These are phyloP conservation scores for Cymbopogon flexuosus DNA, from an alignment of 202 grass and related monocot genomes.

Conservation along the genomic window DNA sequence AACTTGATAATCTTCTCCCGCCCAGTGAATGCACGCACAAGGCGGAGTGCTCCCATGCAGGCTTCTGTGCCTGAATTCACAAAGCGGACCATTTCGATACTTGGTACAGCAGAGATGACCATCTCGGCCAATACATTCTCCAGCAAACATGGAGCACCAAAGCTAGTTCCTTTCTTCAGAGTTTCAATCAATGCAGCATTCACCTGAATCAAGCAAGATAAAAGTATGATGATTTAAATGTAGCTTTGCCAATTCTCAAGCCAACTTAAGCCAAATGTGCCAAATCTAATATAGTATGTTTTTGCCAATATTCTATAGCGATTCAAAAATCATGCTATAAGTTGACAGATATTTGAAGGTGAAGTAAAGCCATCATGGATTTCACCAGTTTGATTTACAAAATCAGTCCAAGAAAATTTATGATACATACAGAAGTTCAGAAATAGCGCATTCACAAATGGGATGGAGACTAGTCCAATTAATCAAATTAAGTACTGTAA, in stretches of 20 bases:
- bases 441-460: not conserved
- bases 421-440: not conserved
- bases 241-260: not conserved
- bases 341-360: not conserved
- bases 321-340: not conserved
- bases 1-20: constrained; percentile 92
- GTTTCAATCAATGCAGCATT: constrained; percentile 84
- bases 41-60: constrained; percentile 96
- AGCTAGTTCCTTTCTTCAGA: constrained; percentile 98
- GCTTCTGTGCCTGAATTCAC: constrained; percentile 98
- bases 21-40: constrained; percentile 85
- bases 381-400: not conserved
- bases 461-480: not conserved
- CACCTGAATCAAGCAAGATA: constrained; percentile 48
- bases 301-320: not conserved
- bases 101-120: constrained; percentile 88
- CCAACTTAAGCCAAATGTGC: not conserved
- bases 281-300: not conserved
- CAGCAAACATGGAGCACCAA: constrained; percentile 83
- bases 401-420: not conserved
- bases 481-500: not conserved
- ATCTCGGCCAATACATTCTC: constrained; percentile 94
- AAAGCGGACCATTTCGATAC: constrained; percentile 96
- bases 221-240: not conserved
- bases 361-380: not conserved